Percentiles rank a stretch among this genome's conserved stretches.
Conservation (phyloP, 768 basidiomycete genomes). For the Cystofilobasidium ferigula region DNA sequence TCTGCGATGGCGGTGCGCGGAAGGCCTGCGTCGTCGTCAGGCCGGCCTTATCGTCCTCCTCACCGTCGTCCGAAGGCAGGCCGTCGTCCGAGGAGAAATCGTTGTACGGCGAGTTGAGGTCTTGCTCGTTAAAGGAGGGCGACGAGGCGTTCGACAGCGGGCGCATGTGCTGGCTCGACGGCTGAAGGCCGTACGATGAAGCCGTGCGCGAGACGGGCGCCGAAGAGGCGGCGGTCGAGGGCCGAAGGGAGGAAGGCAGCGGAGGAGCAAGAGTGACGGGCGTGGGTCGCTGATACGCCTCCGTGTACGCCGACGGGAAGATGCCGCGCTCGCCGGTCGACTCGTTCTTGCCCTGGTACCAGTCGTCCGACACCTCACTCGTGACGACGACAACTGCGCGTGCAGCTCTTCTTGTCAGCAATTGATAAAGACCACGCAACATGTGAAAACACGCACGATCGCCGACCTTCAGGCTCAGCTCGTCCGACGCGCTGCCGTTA, state of each 20-base stretch:
- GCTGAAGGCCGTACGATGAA: slow-evolving; percentile 2
- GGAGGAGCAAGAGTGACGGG: background rate
- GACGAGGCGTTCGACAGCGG: background rate
- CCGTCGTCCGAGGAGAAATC: background rate
- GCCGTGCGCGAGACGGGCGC: background rate
- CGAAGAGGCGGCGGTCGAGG: background rate
- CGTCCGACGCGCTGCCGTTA: slow-evolving; percentile 55
- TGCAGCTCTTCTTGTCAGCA: background rate
- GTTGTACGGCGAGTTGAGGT: background rate
- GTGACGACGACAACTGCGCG: slow-evolving; percentile 53
- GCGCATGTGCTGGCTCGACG: background rate
- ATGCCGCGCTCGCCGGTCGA: slow-evolving; percentile 56
- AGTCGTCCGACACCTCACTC: slow-evolving; percentile 72
- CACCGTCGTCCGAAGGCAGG: background rate
- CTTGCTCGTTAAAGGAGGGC: background rate
- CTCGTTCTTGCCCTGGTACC: slow-evolving; percentile 72
- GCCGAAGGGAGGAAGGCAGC: background rate
- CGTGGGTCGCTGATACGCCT: slow-evolving; percentile 5
- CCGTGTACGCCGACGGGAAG: slow-evolving; percentile 66
- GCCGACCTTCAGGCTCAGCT: slow-evolving; percentile 62
- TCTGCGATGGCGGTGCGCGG: background rate
- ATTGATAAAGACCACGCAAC: too few species aligned
- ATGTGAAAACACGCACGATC: slow-evolving; percentile 35
- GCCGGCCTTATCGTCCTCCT: background rate
- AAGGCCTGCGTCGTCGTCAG: background rate